phyloP scores from a whole-genome alignment of 2,329 filamentous ascomycete genomes.

The Ceratocystis ficicola region DNA sequence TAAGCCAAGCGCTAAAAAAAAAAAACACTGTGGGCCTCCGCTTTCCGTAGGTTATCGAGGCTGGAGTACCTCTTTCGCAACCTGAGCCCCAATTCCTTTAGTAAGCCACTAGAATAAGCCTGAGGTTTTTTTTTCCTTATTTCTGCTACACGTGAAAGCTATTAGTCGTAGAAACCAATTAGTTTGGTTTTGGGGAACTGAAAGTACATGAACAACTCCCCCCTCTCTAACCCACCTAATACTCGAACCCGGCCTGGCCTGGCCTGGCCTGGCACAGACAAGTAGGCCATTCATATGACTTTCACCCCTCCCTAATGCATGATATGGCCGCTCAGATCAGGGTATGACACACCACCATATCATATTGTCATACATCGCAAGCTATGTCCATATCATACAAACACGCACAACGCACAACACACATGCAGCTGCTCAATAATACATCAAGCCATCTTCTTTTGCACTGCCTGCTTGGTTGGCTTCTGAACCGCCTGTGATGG shows the following conservation, averaged over 20 bases:
- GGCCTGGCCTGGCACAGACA: background rate
- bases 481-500: background rate
- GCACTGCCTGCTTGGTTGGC: conserved; percentile 9
- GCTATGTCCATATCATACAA: background rate
- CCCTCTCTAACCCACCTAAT: background rate
- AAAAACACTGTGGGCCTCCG: conserved; percentile 9
- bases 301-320: background rate
- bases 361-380: background rate
- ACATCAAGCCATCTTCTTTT: conserved; percentile 19
- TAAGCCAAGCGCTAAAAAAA: conserved; percentile 10
- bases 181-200: background rate
- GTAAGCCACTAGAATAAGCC: background rate
- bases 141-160: background rate
- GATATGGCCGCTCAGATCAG: background rate
- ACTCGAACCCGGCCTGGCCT: background rate
- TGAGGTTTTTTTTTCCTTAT: background rate
- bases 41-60: conserved; percentile 17
- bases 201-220: background rate
- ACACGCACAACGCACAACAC: background rate
- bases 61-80: background rate
- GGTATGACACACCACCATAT: background rate
- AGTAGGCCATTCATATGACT: background rate
- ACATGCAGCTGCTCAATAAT: background rate
- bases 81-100: background rate
- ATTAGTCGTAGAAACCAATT: background rate